These are phyloP conservation scores for Entelexis paramagnoliae DNA, from an alignment of 1,139 yeast genomes.

Conservation along the genomic window DNA sequence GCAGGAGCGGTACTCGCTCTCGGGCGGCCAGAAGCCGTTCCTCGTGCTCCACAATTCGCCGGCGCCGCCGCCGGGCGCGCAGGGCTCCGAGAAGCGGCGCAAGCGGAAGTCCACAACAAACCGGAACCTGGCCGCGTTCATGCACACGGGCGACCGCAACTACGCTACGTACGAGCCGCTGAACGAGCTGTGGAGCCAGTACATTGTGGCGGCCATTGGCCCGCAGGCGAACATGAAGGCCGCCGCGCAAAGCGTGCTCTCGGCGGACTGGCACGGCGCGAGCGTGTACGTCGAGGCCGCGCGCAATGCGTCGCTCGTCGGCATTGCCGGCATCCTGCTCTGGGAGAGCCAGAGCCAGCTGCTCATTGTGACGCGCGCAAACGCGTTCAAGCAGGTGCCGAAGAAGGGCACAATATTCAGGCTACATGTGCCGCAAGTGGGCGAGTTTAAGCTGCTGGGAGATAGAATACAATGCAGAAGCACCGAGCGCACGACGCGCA, in stretches of 20 bases:
- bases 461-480: conserved; percentile 68
- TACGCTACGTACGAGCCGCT: conserved; percentile 46
- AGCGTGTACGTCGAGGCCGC: conserved; percentile 49
- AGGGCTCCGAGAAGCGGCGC: conserved; percentile 2
- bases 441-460: conserved; percentile 58
- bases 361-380: conserved; percentile 50
- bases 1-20: conserved; percentile 44
- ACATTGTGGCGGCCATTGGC: conserved; percentile 45
- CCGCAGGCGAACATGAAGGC: conserved; percentile 6
- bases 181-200: conserved; percentile 52
- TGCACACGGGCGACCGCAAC: conserved; percentile 16
- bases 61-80: background rate
- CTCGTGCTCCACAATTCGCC: conserved; percentile 33
- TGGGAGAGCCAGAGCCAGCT: conserved; percentile 80
- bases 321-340: conserved; percentile 64
- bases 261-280: conserved; percentile 83
- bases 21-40: conserved; percentile 52
- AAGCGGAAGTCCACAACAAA: background rate
- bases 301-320: conserved; percentile 49
- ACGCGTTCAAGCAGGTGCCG: conserved; percentile 40
- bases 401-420: conserved; percentile 44
- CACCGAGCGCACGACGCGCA: conserved; percentile 72
- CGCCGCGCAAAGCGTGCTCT: conserved; percentile 43
- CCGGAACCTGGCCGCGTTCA: conserved; percentile 8
- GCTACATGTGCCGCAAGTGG: conserved; percentile 37